Percentiles rank a stretch among this genome's conserved stretches.
These are phyloP conservation scores for Pyrrhoderma lamaoense DNA, from an alignment of 1,284 basidiomycete genomes.

Conservation along the genomic window DNA sequence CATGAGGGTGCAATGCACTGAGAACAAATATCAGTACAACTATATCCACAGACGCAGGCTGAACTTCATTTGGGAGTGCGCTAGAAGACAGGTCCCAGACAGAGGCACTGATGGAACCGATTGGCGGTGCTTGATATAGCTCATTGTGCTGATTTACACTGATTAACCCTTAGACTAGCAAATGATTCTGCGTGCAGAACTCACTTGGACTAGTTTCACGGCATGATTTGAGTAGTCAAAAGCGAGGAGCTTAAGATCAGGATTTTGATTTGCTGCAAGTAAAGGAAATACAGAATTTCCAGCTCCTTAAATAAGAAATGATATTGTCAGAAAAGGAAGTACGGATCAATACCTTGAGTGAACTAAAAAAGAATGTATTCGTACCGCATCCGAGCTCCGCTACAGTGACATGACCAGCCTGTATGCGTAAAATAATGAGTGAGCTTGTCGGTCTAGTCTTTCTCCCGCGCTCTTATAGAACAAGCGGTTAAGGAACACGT, in stretches of 20 bases:
- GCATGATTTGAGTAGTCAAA: slow-evolving; percentile 92
- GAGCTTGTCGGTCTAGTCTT: background rate
- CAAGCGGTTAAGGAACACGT: background rate
- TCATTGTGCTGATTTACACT: slow-evolving; percentile 45
- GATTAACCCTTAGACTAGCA: background rate
- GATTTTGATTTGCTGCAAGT: slow-evolving; percentile 77
- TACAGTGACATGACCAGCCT: slow-evolving; percentile 73
- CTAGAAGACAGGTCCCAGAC: slow-evolving; percentile 88
- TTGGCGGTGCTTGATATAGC: slow-evolving; percentile 61
- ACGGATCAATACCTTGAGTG: background rate
- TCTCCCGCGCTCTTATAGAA: background rate
- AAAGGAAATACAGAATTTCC: slow-evolving; percentile 95
- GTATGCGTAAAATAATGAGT: slow-evolving; percentile 15
- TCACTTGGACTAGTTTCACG: slow-evolving; percentile 82
- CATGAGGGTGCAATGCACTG: slow-evolving; percentile 87
- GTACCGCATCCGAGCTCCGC: slow-evolving; percentile 84
- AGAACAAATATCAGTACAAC: slow-evolving; percentile 93
- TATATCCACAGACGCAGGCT: slow-evolving; percentile 72
- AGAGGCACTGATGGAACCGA: slow-evolving; percentile 69
- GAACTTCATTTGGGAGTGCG: slow-evolving; percentile 57
- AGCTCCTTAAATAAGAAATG: slow-evolving; percentile 50
- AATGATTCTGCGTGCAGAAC: slow-evolving; percentile 2
- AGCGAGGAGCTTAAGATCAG: slow-evolving; percentile 63
- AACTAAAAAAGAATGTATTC: slow-evolving; percentile 17
- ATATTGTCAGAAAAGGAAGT: background rate